These are phyloP conservation scores for Geotrichum australiense DNA, from an alignment of 1,139 yeast genomes.

Conservation along the genomic window DNA sequence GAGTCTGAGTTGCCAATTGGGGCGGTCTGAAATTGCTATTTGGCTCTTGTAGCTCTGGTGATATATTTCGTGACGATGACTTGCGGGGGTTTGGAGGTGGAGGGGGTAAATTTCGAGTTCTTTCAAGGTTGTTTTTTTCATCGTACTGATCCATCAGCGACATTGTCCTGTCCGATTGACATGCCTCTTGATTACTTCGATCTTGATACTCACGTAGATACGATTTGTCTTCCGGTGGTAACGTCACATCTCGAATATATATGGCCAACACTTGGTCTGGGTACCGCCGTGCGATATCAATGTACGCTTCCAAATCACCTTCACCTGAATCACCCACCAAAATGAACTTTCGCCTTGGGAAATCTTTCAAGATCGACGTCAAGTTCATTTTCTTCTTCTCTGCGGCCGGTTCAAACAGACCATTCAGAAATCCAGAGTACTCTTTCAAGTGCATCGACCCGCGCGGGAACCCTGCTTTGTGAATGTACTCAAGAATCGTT, in stretches of 20 bases:
- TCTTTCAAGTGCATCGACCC: slow-evolving; percentile 83
- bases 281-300: slow-evolving; percentile 53
- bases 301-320: slow-evolving; percentile 86
- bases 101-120: not conserved
- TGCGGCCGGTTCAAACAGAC: slow-evolving; percentile 79
- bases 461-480: slow-evolving; percentile 51
- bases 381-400: slow-evolving; percentile 69
- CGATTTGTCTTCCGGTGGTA: slow-evolving; percentile 27
- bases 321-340: slow-evolving; percentile 96
- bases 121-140: too few relatives aligned
- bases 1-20: slow-evolving; percentile 16
- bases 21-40: slow-evolving; percentile 14
- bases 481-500: slow-evolving; percentile 54
- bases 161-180: not conserved
- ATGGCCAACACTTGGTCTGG: slow-evolving; percentile 67
- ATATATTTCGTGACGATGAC: slow-evolving; percentile 7
- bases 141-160: not conserved
- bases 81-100: not conserved
- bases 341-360: slow-evolving; percentile 68
- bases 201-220: not conserved
- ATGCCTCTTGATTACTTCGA: not conserved
- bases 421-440: slow-evolving; percentile 71
- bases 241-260: slow-evolving; percentile 70
- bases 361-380: slow-evolving; percentile 59
- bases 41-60: slow-evolving; percentile 10